These are phyloP conservation scores for Venturia nashicola DNA, from an alignment of 2,329 filamentous ascomycete genomes.

Conservation along the genomic window DNA sequence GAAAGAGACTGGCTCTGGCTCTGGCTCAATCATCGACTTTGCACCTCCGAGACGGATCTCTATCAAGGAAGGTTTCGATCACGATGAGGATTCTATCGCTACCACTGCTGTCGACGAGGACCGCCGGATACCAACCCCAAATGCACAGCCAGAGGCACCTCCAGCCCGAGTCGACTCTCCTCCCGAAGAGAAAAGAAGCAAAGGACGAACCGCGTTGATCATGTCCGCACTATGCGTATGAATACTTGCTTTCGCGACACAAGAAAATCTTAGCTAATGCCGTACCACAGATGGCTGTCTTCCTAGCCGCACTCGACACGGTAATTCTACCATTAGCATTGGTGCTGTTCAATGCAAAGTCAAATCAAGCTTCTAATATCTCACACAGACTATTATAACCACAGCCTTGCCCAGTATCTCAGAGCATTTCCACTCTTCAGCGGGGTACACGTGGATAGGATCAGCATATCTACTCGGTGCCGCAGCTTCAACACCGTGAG, in stretches of 20 bases:
- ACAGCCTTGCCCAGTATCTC: slow-evolving; percentile 12
- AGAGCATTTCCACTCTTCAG: slow-evolving; percentile 11
- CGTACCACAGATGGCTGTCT: slow-evolving; percentile 11
- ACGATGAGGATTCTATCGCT: neutral
- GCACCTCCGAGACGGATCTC: neutral
- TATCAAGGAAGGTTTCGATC: neutral
- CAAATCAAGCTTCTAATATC: neutral
- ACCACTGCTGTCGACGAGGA: neutral
- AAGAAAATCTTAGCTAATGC: neutral
- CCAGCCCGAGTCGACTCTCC: neutral
- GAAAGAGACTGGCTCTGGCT: no score
- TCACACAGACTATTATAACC: slow-evolving; percentile 11
- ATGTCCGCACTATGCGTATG: slow-evolving; percentile 9
- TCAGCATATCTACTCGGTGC: slow-evolving; percentile 26
- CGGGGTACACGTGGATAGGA: slow-evolving; percentile 12
- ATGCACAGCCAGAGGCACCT: neutral
- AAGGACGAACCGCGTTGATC: slow-evolving; percentile 8
- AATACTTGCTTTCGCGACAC: neutral
- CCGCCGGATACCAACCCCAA: neutral
- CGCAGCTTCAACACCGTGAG: slow-evolving; percentile 23
- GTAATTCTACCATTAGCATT: neutral
- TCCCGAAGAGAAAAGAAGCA: slow-evolving; percentile 3
- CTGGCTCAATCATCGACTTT: neutral
- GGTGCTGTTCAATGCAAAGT: neutral
- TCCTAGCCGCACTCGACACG: slow-evolving; percentile 11